These are phyloP conservation scores for Trichosporon ovoides DNA, from an alignment of 1,284 basidiomycete genomes.

Conservation along the genomic window DNA sequence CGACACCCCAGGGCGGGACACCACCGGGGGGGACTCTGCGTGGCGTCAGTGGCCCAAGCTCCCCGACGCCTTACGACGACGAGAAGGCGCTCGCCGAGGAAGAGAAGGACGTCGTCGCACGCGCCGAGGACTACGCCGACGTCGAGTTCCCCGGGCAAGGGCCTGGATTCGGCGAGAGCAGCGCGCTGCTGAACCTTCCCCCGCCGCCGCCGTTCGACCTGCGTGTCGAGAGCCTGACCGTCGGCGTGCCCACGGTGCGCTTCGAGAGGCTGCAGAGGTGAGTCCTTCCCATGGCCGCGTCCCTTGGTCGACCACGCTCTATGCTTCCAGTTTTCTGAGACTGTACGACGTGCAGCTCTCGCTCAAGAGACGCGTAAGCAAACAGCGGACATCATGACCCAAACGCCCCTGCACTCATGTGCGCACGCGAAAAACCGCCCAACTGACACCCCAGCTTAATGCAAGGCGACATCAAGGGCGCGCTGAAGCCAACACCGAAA, in stretches of 20 bases:
- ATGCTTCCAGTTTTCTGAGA: too few species aligned
- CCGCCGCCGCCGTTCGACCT: constrained; percentile 47
- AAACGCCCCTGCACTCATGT: too few species aligned
- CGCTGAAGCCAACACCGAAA: constrained; percentile 9
- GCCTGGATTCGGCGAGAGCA: neutral
- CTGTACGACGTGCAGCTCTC: too few species aligned
- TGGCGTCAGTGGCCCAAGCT: neutral
- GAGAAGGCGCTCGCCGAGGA: neutral
- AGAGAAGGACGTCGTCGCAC: neutral
- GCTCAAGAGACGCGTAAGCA: too few species aligned
- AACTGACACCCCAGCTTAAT: constrained; percentile 8
- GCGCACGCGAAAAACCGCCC: too few species aligned
- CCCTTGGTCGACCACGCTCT: too few species aligned
- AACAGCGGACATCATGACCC: too few species aligned
- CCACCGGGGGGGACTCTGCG: too few species aligned
- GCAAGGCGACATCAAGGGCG: constrained; percentile 9
- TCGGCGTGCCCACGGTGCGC: constrained; percentile 40
- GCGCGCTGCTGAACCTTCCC: constrained; percentile 39
- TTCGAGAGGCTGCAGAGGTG: neutral
- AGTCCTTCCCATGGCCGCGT: neutral
- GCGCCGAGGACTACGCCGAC: neutral
- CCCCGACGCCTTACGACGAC: neutral
- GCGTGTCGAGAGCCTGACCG: constrained; percentile 37
- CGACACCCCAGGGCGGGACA: too few species aligned
- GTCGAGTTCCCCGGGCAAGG: neutral